These are phyloP conservation scores for Babesia divergens DNA, from an alignment of 169 alveolate genomes.

Conservation along the genomic window DNA sequence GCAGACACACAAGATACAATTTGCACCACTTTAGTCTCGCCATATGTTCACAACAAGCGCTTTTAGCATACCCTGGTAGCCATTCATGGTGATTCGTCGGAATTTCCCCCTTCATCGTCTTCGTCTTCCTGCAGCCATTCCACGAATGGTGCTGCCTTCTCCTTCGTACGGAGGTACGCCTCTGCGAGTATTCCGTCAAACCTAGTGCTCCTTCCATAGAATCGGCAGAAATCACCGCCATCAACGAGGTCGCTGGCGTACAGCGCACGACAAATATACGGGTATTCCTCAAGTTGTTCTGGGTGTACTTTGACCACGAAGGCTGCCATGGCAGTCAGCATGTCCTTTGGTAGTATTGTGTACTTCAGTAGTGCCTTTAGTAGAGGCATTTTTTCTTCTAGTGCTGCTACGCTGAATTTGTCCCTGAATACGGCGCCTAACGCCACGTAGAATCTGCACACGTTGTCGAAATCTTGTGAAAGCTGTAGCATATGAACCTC, in stretches of 20 bases:
- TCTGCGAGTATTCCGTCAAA: conserved; percentile 50
- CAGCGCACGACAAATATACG: conserved; percentile 76
- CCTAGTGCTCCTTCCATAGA: conserved; percentile 63
- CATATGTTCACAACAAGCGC: too few relatives aligned
- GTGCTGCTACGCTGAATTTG: conserved; percentile 24
- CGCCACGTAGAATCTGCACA: conserved; percentile 74
- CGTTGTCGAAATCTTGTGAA: conserved; percentile 86
- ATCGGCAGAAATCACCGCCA: conserved; percentile 72
- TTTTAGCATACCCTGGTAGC: too few relatives aligned
- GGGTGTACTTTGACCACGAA: conserved; percentile 73
- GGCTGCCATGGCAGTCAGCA: conserved; percentile 75
- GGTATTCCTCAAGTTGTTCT: conserved; percentile 72
- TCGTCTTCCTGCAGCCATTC: conserved; percentile 73
- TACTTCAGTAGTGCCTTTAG: conserved; percentile 71
- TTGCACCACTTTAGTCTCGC: too few relatives aligned
- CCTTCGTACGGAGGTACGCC: conserved; percentile 64
- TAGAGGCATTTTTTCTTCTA: conserved; percentile 69
- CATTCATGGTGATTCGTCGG: not conserved
- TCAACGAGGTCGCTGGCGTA: conserved; percentile 78
- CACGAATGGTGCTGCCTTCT: conserved; percentile 80
- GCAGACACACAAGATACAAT: too few relatives aligned
- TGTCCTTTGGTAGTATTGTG: conserved; percentile 73
- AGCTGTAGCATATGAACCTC: conserved; percentile 88
- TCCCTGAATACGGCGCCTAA: conserved; percentile 71
- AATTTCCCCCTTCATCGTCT: conserved; percentile 3